Conservation (phyloP, 495 filamentous ascomycete species). For the Aspergillus campestris region DNA sequence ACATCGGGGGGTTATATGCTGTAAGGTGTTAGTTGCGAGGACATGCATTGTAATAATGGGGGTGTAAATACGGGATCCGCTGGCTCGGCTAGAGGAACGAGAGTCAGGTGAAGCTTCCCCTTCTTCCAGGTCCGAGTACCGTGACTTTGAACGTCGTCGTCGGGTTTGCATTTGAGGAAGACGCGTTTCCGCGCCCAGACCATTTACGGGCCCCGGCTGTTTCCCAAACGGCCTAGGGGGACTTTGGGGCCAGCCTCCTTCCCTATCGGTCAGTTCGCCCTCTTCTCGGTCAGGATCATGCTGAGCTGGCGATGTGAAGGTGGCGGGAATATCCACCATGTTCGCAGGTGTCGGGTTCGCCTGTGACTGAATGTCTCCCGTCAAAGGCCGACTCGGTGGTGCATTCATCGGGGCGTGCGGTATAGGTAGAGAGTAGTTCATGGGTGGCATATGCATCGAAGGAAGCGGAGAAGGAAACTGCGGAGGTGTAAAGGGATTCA, state of each 20-base stretch:
- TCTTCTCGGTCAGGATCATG: slow-evolving; percentile 48
- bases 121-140: slow-evolving; percentile 17
- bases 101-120: slow-evolving; percentile 21
- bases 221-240: background rate
- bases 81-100: slow-evolving; percentile 20
- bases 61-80: slow-evolving; percentile 28
- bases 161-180: background rate
- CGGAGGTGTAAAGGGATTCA: slow-evolving; percentile 18
- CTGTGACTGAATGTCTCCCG: slow-evolving; percentile 3
- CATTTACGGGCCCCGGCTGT: no score
- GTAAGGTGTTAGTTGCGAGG: slow-evolving; percentile 11
- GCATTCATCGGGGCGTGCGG: slow-evolving; percentile 11
- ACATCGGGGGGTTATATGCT: slow-evolving; percentile 38
- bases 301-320: slow-evolving; percentile 1
- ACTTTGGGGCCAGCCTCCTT: slow-evolving; percentile 27
- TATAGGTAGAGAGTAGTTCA: slow-evolving; percentile 17
- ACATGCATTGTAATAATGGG: background rate
- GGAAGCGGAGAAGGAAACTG: slow-evolving; percentile 21
- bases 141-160: no score
- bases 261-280: slow-evolving; percentile 64
- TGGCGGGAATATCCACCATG: slow-evolving; percentile 1
- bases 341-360: background rate
- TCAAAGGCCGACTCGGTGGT: slow-evolving; percentile 2
- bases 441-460: slow-evolving; percentile 17
- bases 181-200: background rate